Base-by-base conservation (phyloP, 805 yeast genomes). In the Lachancea meyersii region DNA sequence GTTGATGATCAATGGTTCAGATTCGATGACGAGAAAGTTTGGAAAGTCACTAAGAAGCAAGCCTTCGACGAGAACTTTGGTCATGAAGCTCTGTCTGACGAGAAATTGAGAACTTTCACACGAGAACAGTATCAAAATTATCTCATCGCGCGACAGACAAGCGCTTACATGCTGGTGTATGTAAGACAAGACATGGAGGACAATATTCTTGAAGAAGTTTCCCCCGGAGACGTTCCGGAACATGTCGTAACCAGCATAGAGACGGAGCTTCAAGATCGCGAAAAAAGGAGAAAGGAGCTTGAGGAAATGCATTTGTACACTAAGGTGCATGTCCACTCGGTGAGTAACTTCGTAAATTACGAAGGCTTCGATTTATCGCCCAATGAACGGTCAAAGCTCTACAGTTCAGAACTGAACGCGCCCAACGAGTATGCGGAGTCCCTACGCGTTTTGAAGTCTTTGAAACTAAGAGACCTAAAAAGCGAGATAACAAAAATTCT, bases 111-210 rank as follows among this genome's bases (percentile, higher is more conserved):
- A 31, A 67, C 65, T 40, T 63, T 83, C 66, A 64, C 82, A 0
- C 71, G 82, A 53, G 65, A 66, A 13, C 82, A 82, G 49, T 82
- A 77, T 43, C 79, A 78, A 47, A 80, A 74, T 38, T 80, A 82
- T 45, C 70, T 74, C 35, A 67, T 84, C 22, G 77, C 86, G 50
- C 78, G 96, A 36, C 93, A 87, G 30, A 89, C 97, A 0, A 86
- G 93, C 32, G 98, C 98, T 1, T 93, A 93, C 58, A 93, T 93
- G 98, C 75, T 93, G 64, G 97, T 93, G 2, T 93, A 93, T 59
- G 75, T 89, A 48, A 74, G 95, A 42, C 79, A 85, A 56, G 66
- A 75, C 2, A 75, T 75, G 31, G 62, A 78, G 30, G 71, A 69
- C 2, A 72, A 71, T 10, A 70, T 91, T 13, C 69, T 93, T 45